phyloP scores from a whole-genome alignment of 2,329 filamentous ascomycete genomes.

The Trichoderma pleuroti region DNA sequence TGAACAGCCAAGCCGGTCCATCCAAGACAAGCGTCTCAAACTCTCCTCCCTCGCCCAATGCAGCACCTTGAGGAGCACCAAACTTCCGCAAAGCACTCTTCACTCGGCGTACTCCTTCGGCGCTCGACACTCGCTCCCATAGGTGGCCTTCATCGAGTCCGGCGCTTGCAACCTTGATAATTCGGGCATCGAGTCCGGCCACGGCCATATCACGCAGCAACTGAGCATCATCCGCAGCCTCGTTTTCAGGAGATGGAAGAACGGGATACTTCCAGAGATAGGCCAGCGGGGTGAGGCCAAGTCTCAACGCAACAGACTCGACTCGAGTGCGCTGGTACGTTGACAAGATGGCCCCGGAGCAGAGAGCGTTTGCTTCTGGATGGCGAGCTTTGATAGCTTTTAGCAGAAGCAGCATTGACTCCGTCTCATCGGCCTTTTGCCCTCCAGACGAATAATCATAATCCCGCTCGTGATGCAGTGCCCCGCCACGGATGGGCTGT shows the following conservation, averaged over 20 bases:
- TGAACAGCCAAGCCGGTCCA: slow-evolving; percentile 72
- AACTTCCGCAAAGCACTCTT: slow-evolving; percentile 61
- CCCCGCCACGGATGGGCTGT: slow-evolving; percentile 67
- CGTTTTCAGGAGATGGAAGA: slow-evolving; percentile 51
- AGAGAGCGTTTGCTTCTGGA: slow-evolving; percentile 80
- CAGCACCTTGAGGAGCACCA: slow-evolving; percentile 63
- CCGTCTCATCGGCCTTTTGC: slow-evolving; percentile 70
- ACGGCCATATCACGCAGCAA: slow-evolving; percentile 78
- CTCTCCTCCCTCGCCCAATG: slow-evolving; percentile 90
- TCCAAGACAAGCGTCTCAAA: slow-evolving; percentile 90
- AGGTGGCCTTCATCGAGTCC: slow-evolving; percentile 78
- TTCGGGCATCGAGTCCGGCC: slow-evolving; percentile 76
- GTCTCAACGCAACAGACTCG: slow-evolving; percentile 80
- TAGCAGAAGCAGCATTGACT: slow-evolving; percentile 79
- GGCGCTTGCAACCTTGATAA: slow-evolving; percentile 92
- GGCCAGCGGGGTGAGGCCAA: slow-evolving; percentile 78
- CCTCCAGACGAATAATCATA: slow-evolving; percentile 48
- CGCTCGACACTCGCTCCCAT: slow-evolving; percentile 72
- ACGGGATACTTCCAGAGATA: slow-evolving; percentile 90
- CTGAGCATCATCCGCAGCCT: slow-evolving; percentile 43
- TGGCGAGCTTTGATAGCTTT: slow-evolving; percentile 61
- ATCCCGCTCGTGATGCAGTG: slow-evolving; percentile 67
- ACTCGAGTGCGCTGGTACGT: slow-evolving; percentile 96
- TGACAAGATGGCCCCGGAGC: slow-evolving; percentile 86
- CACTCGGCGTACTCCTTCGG: slow-evolving; percentile 44